Evolutionary conservation across 1,284 basidiomycete species (phyloP), one percentile per base, ranked within the genome.

Genomic region (Trichosporon sp.): DNA sequence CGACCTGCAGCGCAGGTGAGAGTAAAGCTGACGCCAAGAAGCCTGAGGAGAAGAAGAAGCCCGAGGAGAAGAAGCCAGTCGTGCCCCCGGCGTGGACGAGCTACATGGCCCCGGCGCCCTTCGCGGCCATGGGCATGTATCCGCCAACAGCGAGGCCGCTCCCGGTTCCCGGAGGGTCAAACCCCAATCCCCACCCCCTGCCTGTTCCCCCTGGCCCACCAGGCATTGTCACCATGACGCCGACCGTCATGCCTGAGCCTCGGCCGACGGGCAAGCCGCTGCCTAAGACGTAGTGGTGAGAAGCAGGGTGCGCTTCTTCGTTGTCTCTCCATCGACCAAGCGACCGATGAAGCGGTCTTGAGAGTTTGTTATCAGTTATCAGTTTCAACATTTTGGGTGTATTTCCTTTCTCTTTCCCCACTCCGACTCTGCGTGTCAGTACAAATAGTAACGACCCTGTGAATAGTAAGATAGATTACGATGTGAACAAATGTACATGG

Each of bases 31-130:
- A 27, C 35, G 2, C 3, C 18, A 8, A 35, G 27, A 35, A 44
- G 23, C 29, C 60, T 4, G 75, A 68, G 18, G 69, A 71, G 67
- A 72, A 72, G 71, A 66, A 66, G 65, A 65, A 65, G 42, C 62
- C 62, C 5, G 56, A 67, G 15, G 23, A 29, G 34, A 68, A 70
- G 65, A 68, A 70, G 53, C 65, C 68, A 1, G 56, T 56, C 9
- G 65, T 63, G 1, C 67, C 69, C 1, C 71, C 71, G 1, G 23
- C 47, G 3, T 72, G 70, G 70, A 42, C 64, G 18, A 38, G 15
- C 29, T 66, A 53, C 66, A 47, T 64, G 42, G 47, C 62, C 13
- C 70, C 70, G 11, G 34, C 8, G 1, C 44, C 64, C 6, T 23
- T 51, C 21, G 67, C 68, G 0, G 60, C 27, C 11, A 44, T 63